Evolutionary conservation across 2,329 filamentous ascomycete genomes (phyloP), one percentile per base, ranked within the genome.

Genomic region (Fusarium miscanthi): DNA sequence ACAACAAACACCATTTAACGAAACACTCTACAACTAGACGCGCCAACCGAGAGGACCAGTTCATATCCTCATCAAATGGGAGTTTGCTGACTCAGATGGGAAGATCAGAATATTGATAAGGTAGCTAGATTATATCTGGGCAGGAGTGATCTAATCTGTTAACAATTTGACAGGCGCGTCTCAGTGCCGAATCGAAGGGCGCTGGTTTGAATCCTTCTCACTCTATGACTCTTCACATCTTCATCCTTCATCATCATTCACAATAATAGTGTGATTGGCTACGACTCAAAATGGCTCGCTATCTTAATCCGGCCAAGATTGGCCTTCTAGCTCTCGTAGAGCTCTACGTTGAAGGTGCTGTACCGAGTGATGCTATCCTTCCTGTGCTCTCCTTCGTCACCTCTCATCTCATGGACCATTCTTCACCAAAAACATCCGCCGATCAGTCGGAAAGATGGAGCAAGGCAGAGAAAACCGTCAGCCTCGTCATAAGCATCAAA

Each of bases 221-320:
- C 31, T 19, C 31, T 19, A 13, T 37, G 13, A 14, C 27, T 4
- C 35, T 31, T 70, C 25, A 25, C 27, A 31, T 27, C 21, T 41
- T 60, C 41, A 21, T 49, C 41, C 8, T 40, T 14, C 40, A 31
- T 17, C 21, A 23, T 35, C 31, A 27, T 17, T 42, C 21, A 14
- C 41, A 31, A 59, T 54, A 42, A 17, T 30, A 6, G 16, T 38
- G 25, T 31, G 33, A 43, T 66, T 10, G 27, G 42, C 60, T 38
- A 25, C 31, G 31, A 17, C 23, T 31, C 52, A 69, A 19, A 58
- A 97, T 95, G 92, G 88, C 92, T 76, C 92, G 93, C 63, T 97
- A 92, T 81, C 87, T 98, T 49, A 97, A 93, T n/a, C 93, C 95
- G 17, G 91, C 94, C 74, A 97, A 96, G 80, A 89, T 98, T 74